Evolutionary conservation across 495 filamentous ascomycete species (phyloP), one percentile per base, ranked within the genome.

Genomic region (Viridothelium virens): DNA sequence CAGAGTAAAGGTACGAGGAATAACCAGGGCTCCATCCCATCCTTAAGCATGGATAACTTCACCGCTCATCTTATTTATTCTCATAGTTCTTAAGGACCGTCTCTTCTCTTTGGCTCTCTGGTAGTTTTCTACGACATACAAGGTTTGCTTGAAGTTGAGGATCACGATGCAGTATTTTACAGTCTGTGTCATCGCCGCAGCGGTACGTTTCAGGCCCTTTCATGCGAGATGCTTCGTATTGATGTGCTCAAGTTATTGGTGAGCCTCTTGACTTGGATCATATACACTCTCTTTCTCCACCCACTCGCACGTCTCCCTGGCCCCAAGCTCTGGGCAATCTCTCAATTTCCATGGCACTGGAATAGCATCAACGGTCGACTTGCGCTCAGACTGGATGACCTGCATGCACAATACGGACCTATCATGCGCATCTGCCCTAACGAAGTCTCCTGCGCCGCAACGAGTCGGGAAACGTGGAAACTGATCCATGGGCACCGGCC

Each of bases 401-500:
- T 76, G 18, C 74, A 76, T 63, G 67, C 72, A 38, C 69, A 70
- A 67, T 74, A 72, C 63, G 73, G 73, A 34, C 67, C 66, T 2
- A 67, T 75, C 9, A 70, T 75, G 33, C 74, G 73, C 12, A 63
- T 75, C 33, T 68, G 63, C 2, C 74, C 74, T 1, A 73, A 73
- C 50, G 72, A 75, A 50, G 65, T 75, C 33, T 68, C 66, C 25
- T 65, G 31, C 31, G 66, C 72, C 2, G 71, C 70, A 64, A 70
- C 65, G 64, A 66, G 70, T 4, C 70, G 66, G 16, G 61, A 72
- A 41, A 69, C 71, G 2, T 74, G 66, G 63, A 65, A 74, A 46
- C 70, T 70, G 65, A 74, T 75, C 33, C 72, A 75, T 39, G 72
- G 67, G 18, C 71, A 72, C 46, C 69, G 69, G 2, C 67, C 68